Percentiles rank a stretch among this genome's conserved stretches.
Conservation (phyloP, 768 basidiomycete species). For the Tylopilus plumbeoviolaceoides region DNA sequence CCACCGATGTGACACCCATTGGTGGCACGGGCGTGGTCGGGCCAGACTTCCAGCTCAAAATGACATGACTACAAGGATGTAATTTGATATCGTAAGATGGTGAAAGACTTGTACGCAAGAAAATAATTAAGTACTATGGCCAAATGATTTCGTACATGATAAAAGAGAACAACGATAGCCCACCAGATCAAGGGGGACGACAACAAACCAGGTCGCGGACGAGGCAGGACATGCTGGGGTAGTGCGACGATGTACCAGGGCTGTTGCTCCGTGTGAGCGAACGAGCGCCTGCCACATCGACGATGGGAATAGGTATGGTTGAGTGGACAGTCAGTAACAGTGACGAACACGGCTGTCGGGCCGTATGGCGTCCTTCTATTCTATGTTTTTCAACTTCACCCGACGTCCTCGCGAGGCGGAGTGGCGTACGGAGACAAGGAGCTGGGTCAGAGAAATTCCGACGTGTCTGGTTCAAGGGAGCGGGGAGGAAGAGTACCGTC, state of each 20-base stretch:
- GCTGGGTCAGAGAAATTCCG: conserved; percentile 2
- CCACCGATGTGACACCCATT: neutral
- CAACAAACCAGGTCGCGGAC: neutral
- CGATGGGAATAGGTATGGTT: conserved; percentile 7
- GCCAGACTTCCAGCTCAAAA: neutral
- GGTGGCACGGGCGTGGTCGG: neutral
- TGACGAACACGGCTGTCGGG: neutral
- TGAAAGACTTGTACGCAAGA: conserved; percentile 13
- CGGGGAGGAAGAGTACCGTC: neutral
- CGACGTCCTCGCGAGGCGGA: neutral
- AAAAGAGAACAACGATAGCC: conserved; percentile 7
- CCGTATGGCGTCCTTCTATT: conserved; percentile 8
- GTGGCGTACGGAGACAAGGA: conserved; percentile 2
- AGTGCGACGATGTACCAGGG: neutral
- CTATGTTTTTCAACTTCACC: conserved; percentile 7
- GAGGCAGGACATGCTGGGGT: neutral
- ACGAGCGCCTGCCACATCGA: neutral
- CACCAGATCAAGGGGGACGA: conserved; percentile 1
- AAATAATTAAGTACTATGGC: conserved; percentile 16
- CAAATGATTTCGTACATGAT: conserved; percentile 18
- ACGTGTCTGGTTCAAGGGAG: conserved; percentile 8
- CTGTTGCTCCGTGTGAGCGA: neutral
- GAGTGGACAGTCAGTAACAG: neutral
- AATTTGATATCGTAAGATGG: conserved; percentile 6
- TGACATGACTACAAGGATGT: neutral